Conservation (phyloP, 345 rosid genomes). For the Lepidium sativum region DNA sequence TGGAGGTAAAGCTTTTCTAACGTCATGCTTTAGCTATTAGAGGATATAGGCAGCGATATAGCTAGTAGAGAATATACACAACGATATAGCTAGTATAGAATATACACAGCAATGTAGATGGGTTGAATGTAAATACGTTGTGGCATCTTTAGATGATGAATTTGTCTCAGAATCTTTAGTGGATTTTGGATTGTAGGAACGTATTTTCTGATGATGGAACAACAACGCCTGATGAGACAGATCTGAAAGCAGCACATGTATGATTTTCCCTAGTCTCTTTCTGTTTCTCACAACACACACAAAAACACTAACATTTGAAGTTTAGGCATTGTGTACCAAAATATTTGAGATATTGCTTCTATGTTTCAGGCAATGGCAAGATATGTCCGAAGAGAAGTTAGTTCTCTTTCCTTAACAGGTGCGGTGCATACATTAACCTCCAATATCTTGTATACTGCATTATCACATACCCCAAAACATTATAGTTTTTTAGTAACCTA, state of each 20-base stretch:
- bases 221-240: constrained; percentile 49
- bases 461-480: background rate
- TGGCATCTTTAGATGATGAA: background rate
- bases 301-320: background rate
- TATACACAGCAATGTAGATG: background rate
- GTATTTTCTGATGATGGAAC: constrained; percentile 78
- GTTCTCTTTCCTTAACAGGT: constrained; percentile 85
- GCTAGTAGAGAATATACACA: background rate
- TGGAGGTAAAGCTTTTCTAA: constrained; percentile 57
- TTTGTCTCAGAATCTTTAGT: background rate
- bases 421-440: constrained; percentile 29
- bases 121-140: background rate
- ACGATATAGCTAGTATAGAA: background rate
- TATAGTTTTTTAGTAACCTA: background rate
- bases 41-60: background rate
- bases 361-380: constrained; percentile 80
- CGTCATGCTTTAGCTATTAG: background rate
- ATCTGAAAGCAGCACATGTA: constrained; percentile 62
- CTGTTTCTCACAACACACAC: background rate
- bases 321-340: background rate
- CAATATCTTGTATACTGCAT: constrained; percentile 1
- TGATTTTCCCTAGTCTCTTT: constrained; percentile 22
- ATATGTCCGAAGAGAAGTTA: constrained; percentile 72
- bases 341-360: constrained; percentile 5
- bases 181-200: constrained; percentile 50